phyloP scores from a whole-genome alignment of 148 eudicot genomes.

The Chenopodium berlandieri region DNA sequence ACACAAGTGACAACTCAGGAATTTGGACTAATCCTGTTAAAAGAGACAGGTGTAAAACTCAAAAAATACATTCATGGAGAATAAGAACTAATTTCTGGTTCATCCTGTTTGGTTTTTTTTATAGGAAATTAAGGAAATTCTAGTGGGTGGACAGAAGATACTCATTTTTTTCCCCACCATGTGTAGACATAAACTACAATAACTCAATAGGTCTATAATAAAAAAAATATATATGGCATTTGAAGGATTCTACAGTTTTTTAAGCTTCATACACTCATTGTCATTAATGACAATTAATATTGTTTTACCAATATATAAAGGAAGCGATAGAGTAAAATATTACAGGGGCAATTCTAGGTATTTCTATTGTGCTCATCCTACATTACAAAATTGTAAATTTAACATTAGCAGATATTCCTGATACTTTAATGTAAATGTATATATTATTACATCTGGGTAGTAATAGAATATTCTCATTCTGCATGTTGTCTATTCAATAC shows the following conservation, averaged over 20 bases:
- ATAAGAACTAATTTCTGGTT: background rate
- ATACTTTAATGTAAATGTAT: background rate
- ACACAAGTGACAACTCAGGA: background rate
- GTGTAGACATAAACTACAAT: background rate
- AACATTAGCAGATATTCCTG: background rate
- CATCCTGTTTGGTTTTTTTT: background rate
- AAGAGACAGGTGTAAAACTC: background rate
- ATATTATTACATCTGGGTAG: background rate
- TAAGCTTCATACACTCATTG: slow-evolving; percentile 14
- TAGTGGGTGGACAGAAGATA: background rate
- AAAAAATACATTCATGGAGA: background rate
- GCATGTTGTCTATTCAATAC: slow-evolving; percentile 12
- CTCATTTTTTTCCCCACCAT: background rate
- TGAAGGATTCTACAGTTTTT: background rate
- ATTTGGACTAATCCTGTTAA: background rate
- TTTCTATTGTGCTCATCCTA: slow-evolving; percentile 9
- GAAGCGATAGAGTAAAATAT: slow-evolving; percentile 1
- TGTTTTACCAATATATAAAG: background rate
- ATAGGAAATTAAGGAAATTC: background rate
- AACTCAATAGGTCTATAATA: background rate
- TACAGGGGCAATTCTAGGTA: background rate
- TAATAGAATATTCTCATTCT: slow-evolving; percentile 2
- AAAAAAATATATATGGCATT: background rate
- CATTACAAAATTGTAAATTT: slow-evolving; percentile 14
- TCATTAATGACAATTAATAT: background rate